phyloP scores from a whole-genome alignment of 306 rosid genomes.

The Acacia crassicarpa region DNA sequence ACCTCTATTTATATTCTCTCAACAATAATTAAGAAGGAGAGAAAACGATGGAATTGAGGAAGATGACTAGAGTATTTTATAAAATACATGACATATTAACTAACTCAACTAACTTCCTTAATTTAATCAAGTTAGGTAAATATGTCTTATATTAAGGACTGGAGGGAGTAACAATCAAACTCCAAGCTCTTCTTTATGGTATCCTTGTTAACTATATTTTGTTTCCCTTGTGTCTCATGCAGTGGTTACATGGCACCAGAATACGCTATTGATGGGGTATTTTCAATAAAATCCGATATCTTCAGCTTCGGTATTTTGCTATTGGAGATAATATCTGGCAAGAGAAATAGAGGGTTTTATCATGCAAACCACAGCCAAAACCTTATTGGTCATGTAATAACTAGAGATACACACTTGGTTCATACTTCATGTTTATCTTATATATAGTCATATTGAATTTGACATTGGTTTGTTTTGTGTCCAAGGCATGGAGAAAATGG shows the following conservation, averaged over 20 bases:
- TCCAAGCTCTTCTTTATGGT: background rate
- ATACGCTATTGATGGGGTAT: conserved; percentile 32
- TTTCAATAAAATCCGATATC: conserved; percentile 25
- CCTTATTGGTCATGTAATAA: conserved; percentile 46
- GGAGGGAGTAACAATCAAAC: background rate
- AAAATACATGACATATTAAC: too few species aligned
- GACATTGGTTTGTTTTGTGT: background rate
- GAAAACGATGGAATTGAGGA: too few species aligned
- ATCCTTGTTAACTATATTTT: background rate
- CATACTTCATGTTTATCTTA: background rate
- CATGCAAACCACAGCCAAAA: conserved; percentile 29
- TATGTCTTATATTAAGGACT: too few species aligned
- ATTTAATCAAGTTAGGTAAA: too few species aligned
- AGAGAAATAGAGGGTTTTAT: conserved; percentile 38
- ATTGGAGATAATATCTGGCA: conserved; percentile 43
- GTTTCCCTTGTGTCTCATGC: background rate
- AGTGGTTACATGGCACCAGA: conserved; percentile 28
- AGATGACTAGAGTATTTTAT: too few species aligned
- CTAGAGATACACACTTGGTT: background rate
- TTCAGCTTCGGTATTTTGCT: conserved; percentile 30
- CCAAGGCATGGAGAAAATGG: background rate
- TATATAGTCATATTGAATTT: background rate
- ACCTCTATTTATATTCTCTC: too few species aligned
- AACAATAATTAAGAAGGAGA: too few species aligned
- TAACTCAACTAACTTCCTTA: too few species aligned